Evolutionary conservation across 164 flowering plant genomes (phyloP).

Genomic region (Macadamia tetraphylla): DNA sequence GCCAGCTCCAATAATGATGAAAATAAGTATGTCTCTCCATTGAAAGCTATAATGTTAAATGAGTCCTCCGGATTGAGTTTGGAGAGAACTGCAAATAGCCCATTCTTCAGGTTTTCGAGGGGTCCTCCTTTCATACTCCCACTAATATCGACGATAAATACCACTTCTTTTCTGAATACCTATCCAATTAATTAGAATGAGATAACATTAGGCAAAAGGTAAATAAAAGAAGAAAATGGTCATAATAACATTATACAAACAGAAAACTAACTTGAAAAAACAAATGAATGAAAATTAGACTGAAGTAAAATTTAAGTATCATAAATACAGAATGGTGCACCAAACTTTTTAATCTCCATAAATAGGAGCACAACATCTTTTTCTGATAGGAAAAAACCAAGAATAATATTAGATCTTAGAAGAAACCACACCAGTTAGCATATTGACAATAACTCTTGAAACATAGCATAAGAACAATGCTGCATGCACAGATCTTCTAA

Average conservation of each 20-base stretch:
- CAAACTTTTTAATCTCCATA: too few species aligned
- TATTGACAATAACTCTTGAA: too few species aligned
- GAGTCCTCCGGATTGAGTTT: slow-evolving; percentile 58
- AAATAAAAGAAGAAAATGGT: background rate
- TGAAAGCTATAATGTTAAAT: slow-evolving; percentile 80
- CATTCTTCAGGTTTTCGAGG: slow-evolving; percentile 57
- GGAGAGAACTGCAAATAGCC: slow-evolving; percentile 45
- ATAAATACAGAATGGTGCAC: too few species aligned
- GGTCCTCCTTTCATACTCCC: slow-evolving; percentile 82
- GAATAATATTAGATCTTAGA: too few species aligned
- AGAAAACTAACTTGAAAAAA: background rate
- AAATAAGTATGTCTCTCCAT: slow-evolving; percentile 47
- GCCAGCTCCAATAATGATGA: slow-evolving; percentile 72
- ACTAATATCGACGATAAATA: slow-evolving; percentile 83
- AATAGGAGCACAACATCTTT: too few species aligned
- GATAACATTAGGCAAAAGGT: background rate
- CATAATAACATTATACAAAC: slow-evolving; percentile 1
- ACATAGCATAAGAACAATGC: too few species aligned
- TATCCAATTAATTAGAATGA: slow-evolving; percentile 22
- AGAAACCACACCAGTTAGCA: too few species aligned
- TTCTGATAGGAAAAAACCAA: too few species aligned
- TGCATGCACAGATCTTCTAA: too few species aligned
- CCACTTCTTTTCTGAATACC: slow-evolving; percentile 73
- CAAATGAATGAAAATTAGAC: background rate
- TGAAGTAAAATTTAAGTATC: too few species aligned